These are phyloP conservation scores for Nematodospora anomalae DNA, from an alignment of 1,139 yeast genomes.

Conservation along the genomic window DNA sequence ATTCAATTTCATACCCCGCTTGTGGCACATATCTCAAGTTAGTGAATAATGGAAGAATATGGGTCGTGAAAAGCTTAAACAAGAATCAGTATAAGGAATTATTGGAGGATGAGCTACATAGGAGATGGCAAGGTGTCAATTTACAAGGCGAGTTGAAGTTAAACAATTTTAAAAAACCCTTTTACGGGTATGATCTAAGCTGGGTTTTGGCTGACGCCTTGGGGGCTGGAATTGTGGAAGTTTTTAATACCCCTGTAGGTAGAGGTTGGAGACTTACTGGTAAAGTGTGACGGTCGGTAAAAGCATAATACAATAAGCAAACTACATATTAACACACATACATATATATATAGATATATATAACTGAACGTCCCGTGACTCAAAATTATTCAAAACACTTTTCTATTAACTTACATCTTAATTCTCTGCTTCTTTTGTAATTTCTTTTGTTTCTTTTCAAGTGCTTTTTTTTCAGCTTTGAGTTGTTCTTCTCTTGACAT, in stretches of 20 bases:
- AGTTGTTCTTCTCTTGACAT: constrained; percentile 72
- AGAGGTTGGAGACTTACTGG: constrained; percentile 67
- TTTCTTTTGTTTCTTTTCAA: constrained; percentile 44
- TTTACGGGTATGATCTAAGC: constrained; percentile 57
- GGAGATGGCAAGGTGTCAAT: constrained; percentile 49
- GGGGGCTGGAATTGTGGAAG: constrained; percentile 71
- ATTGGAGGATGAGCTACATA: constrained; percentile 48
- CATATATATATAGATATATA: constrained; percentile 1
- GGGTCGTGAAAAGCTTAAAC: constrained; percentile 48
- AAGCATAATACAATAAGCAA: neutral
- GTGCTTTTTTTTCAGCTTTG: constrained; percentile 68
- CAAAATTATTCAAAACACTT: neutral
- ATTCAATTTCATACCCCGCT: constrained; percentile 59
- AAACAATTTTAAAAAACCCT: constrained; percentile 53
- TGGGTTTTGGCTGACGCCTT: constrained; percentile 67
- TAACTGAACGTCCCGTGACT: neutral
- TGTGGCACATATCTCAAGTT: constrained; percentile 57
- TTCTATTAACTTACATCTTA: constrained; percentile 27
- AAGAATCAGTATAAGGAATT: constrained; percentile 52
- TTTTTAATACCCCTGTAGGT: constrained; percentile 69
- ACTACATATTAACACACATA: constrained; percentile 3
- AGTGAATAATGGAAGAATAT: constrained; percentile 46
- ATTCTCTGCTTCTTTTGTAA: constrained; percentile 43
- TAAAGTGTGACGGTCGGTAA: constrained; percentile 22
- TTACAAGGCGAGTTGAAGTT: constrained; percentile 31